Evolutionary conservation across 2,329 filamentous ascomycete genomes (phyloP).

Genomic region (Aspergillus cejpii): DNA sequence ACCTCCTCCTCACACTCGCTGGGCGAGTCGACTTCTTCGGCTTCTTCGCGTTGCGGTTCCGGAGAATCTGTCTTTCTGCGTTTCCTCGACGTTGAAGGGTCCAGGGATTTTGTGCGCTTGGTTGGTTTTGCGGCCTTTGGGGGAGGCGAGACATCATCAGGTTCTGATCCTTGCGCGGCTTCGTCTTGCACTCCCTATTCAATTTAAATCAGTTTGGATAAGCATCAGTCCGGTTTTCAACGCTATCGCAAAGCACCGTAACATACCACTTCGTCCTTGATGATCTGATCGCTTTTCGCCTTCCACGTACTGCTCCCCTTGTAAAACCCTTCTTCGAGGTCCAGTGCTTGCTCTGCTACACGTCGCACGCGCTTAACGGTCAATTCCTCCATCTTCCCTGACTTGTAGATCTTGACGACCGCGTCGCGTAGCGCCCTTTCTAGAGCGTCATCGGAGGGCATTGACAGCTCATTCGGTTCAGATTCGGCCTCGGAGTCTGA

Average conservation of each 20-base stretch:
- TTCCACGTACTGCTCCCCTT: constrained; percentile 52
- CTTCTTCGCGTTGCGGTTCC: constrained; percentile 21
- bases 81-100: constrained; percentile 26
- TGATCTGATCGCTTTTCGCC: constrained; percentile 47
- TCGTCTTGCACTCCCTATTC: constrained; percentile 32
- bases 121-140: constrained; percentile 18
- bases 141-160: constrained; percentile 6
- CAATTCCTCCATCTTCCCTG: constrained; percentile 45
- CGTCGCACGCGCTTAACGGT: constrained; percentile 53
- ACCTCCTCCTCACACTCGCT: constrained; percentile 20
- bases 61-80: constrained; percentile 29
- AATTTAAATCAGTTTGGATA: not conserved
- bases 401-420: constrained; percentile 32
- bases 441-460: constrained; percentile 31
- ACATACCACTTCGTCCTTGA: constrained; percentile 48
- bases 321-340: constrained; percentile 50
- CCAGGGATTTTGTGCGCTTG: constrained; percentile 26
- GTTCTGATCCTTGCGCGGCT: constrained; percentile 10
- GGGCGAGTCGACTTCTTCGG: constrained; percentile 5
- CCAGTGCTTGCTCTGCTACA: constrained; percentile 47
- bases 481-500: constrained; percentile 29
- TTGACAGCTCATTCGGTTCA: constrained; percentile 20
- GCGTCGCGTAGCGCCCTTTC: constrained; percentile 36
- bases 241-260: not conserved
- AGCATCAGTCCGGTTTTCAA: not conserved